Base-by-base conservation (phyloP, 129 eudicot species). In the Tanacetum coccineum region DNA sequence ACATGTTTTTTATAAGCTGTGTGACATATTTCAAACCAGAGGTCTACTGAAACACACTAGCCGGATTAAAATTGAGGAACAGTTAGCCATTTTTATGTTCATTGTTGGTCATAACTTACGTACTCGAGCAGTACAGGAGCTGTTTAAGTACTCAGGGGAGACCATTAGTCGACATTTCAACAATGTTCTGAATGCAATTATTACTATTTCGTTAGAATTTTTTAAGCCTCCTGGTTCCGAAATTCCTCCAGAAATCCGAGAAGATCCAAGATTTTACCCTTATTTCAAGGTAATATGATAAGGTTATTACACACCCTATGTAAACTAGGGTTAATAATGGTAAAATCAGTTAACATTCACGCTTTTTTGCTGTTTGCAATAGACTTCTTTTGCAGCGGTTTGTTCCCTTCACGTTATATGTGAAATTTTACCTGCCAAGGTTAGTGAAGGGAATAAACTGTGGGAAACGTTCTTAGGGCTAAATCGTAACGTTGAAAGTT, bases 141-240 rank as follows among this genome's bases (percentile, higher is more conserved):
- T 81, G 47, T 85, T 81, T 66, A 75, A 76, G 66, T 79, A 84
- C 68, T 84, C 90, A 0, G 89, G 89, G 30, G 89, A 84, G 75
- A 84, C 89, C 68, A 84, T 84, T 64, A 84, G 90, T 66, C 86
- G 90, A 44, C 86, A 84, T 78, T 84, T 84, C 54, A 84, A 84
- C 80, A 84, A 84, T 68, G 89, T 84, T 12, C 65, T 84, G 49
- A 84, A 76, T 81, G 90, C 90, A 45, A 71, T 84, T 19, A 78
- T 81, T 68, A 73, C 77, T 49, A 72, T 84, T 51, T 81, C 89
- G 30, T 54, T 84, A 75, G 90, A 84, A 28, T 78, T 81, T 64
- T 84, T 81, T 76, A 79, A 81, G 72, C 81, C 79, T 52, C 85
- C 89, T 3, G 75, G 68, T 21, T 63, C 85, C 51, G 83, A 80